Evolutionary conservation across 805 yeast species (phyloP), one percentile per base, ranked within the genome.

Genomic region (Saitoella complicata): DNA sequence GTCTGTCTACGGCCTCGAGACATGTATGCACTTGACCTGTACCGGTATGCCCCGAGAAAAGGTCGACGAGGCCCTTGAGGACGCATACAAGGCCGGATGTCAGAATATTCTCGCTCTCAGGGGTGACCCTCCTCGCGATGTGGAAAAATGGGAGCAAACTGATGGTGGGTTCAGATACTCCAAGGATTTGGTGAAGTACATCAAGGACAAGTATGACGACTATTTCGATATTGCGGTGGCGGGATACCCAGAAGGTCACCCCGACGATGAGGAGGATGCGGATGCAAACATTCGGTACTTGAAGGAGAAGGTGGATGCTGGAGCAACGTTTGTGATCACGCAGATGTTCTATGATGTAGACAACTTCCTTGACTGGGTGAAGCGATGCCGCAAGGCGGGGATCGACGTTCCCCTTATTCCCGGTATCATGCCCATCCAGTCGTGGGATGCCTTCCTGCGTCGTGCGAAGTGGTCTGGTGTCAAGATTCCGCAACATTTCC

Each of bases 381-480:
- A 68, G 12, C 63, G 67, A 48, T 72, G 88, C 45, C 73, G 88
- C 53, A 75, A 69, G 21, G 66, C 67, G 21, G 96, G 95, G 21
- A 72, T 91, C 51, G 68, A 69, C 37, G 76, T 83, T 44, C 97
- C 97, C 31, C 82, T 91, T 52, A 79, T 91, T 48, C 98, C 98
- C 1, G 98, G 98, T 9, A 86, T 91, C 62, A 91, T 91, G 98
- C 98, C 98, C 21, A 87, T 91, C 47, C 78, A 94, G n/a, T 84
- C 95, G 3, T 87, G 88, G 63, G 81, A 93, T 30, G 76, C 95
- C 3, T 91, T 91, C 60, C 62, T 86, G 50, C 79, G 98, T 67
- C 76, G 98, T 60, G 95, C 95, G 12, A 76, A 76, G 45, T 91
- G 98, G 98, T 85, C 94, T 48, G 80, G 82, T 56, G 78, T 91